Conservation (phyloP, 164 flowering plant genomes). For the Sextonia rubra region DNA sequence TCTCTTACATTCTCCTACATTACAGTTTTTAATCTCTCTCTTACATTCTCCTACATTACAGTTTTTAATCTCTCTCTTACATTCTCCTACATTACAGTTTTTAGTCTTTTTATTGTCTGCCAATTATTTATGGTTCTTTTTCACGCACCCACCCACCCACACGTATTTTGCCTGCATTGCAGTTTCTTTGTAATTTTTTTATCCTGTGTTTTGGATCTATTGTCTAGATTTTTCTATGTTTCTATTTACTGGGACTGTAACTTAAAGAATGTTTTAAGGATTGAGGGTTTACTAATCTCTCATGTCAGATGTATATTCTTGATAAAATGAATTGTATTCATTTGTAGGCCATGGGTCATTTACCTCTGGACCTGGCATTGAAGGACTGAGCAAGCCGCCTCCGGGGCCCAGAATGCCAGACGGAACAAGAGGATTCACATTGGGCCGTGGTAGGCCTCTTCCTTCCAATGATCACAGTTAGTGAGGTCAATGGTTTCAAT, state of each 20-base stretch:
- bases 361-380: constrained; percentile 24
- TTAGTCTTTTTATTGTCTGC: background rate
- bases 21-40: background rate
- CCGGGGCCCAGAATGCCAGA: constrained; percentile 95
- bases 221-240: no score
- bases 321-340: no score
- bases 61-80: background rate
- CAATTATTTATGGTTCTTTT: background rate
- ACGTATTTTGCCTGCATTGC: background rate
- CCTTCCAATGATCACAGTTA: constrained; percentile 14
- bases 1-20: background rate
- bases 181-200: background rate
- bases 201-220: no score
- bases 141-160: background rate
- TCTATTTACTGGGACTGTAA: background rate
- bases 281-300: background rate
- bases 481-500: background rate
- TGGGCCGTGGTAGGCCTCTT: constrained; percentile 81
- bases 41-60: background rate
- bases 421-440: constrained; percentile 81
- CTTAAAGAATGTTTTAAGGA: background rate
- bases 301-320: background rate
- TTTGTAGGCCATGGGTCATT: constrained; percentile 60
- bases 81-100: background rate
- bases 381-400: constrained; percentile 57